These are phyloP conservation scores for Scutellaria minor DNA, from an alignment of 257 asterid genomes.

Conservation along the genomic window DNA sequence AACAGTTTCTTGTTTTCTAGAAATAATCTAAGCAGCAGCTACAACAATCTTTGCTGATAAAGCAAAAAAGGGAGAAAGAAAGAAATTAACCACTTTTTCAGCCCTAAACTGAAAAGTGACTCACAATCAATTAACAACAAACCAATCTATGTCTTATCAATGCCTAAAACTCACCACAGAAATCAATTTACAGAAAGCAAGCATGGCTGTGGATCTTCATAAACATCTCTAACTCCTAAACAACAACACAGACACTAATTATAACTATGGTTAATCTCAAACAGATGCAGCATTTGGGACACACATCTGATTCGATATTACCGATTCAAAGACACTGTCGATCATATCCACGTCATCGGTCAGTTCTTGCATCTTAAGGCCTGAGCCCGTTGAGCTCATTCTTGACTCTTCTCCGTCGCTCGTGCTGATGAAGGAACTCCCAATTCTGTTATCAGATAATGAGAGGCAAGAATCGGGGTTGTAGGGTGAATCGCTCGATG, in stretches of 20 bases:
- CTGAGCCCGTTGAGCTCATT: conserved; percentile 35
- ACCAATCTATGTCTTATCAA: conserved; percentile 38
- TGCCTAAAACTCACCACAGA: conserved; percentile 38
- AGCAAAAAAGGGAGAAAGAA: conserved; percentile 40
- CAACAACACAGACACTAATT: conserved; percentile 24
- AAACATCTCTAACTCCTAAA: conserved; percentile 31
- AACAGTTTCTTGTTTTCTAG: conserved; percentile 29
- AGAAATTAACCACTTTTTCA: conserved; percentile 49
- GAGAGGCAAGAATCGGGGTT: conserved; percentile 51
- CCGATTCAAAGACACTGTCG: conserved; percentile 41
- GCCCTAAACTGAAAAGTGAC: conserved; percentile 70
- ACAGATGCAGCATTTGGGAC: conserved; percentile 25
- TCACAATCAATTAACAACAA: conserved; percentile 48
- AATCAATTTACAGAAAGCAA: conserved; percentile 56
- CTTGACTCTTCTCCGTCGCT: conserved; percentile 71
- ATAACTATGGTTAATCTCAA: conserved; percentile 24
- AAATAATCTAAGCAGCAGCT: conserved; percentile 27
- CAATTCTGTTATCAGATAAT: conserved; percentile 52
- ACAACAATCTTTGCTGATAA: conserved; percentile 43
- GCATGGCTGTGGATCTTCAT: conserved; percentile 16
- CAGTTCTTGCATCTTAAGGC: conserved; percentile 32
- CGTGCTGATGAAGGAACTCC: conserved; percentile 56
- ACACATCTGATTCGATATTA: conserved; percentile 28
- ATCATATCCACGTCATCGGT: conserved; percentile 35
- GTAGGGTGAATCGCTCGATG: conserved; percentile 45